Evolutionary conservation across 2,329 filamentous ascomycete genomes (phyloP).

Genomic region (Calonectria fujianensis): DNA sequence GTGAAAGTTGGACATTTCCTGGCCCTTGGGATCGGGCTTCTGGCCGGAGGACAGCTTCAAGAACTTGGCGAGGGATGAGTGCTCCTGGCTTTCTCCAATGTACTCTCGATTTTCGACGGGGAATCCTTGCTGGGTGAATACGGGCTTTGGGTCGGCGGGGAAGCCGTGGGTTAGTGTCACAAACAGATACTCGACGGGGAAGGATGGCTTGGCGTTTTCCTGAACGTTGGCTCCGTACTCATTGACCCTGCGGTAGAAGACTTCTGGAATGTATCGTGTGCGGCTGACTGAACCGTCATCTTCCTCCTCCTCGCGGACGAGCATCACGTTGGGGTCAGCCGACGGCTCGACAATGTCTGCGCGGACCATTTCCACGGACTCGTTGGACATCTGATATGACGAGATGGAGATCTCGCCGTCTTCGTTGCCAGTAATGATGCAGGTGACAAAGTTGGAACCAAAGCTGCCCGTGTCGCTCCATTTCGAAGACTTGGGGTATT

Average conservation of each 20-base stretch:
- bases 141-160: conserved; percentile 84
- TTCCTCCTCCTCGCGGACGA: conserved; percentile 94
- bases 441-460: conserved; percentile 97
- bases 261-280: conserved; percentile 94
- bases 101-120: conserved; percentile 93
- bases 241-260: conserved; percentile 96
- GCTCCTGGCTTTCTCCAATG: conserved; percentile 90
- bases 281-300: conserved; percentile 81
- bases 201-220: conserved; percentile 96
- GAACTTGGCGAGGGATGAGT: conserved; percentile 79
- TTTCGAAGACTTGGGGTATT: conserved; percentile 92
- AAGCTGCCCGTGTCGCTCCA: conserved; percentile 97
- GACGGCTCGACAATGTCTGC: conserved; percentile 97
- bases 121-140: conserved; percentile 85
- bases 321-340: conserved; percentile 93
- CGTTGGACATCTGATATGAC: conserved; percentile 95
- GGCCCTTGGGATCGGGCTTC: conserved; percentile 76
- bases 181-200: conserved; percentile 96
- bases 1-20: conserved; percentile 93
- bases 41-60: conserved; percentile 78
- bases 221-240: conserved; percentile 98
- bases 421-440: conserved; percentile 94
- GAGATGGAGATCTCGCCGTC: conserved; percentile 91
- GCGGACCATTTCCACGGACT: conserved; percentile 96
- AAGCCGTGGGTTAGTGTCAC: conserved; percentile 98